Evolutionary conservation across 2,329 filamentous ascomycete species (phyloP).

Genomic region (Phialophora expanda): DNA sequence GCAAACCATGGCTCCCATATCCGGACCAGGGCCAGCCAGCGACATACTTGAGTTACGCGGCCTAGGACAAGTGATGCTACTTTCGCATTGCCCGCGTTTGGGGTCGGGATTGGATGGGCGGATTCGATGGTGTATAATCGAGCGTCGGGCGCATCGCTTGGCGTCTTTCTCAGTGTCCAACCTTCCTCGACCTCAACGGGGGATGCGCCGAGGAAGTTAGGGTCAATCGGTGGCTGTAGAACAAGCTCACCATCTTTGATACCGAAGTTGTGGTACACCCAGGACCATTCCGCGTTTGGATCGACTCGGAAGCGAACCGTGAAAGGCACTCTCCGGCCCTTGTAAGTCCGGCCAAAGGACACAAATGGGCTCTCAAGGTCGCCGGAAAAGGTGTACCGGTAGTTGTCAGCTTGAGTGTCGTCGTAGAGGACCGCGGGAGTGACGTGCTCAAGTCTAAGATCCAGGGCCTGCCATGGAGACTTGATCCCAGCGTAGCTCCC

Average conservation of each 20-base stretch:
- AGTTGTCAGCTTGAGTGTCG: conserved; percentile 39
- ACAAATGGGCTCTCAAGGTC: conserved; percentile 37
- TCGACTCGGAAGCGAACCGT: conserved; percentile 52
- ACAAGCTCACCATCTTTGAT: conserved; percentile 51
- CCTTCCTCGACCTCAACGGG: conserved; percentile 46
- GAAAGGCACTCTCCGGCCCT: conserved; percentile 44
- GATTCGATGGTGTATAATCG: conserved; percentile 47
- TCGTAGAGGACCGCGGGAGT: conserved; percentile 40
- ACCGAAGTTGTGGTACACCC: conserved; percentile 51
- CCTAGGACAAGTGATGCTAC: conserved; percentile 51
- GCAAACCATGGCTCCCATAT: conserved; percentile 80
- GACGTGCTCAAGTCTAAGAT: conserved; percentile 54
- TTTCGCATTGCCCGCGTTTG: conserved; percentile 63
- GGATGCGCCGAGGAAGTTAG: conserved; percentile 38
- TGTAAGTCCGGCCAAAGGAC: conserved; percentile 34
- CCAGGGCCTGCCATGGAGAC: conserved; percentile 60
- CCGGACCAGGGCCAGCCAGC: conserved; percentile 83
- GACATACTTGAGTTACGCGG: conserved; percentile 60
- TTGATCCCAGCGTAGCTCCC: conserved; percentile 50
- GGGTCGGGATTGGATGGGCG: conserved; percentile 47
- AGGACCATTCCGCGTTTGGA: conserved; percentile 49
- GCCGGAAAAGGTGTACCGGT: conserved; percentile 44
- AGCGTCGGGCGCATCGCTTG: conserved; percentile 51
- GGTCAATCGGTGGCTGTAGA: conserved; percentile 42
- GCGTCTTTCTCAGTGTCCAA: conserved; percentile 44